Evolutionary conservation across 306 rosid species (phyloP), one percentile per base, ranked within the genome.

Genomic region (Prunus kanzakura): DNA sequence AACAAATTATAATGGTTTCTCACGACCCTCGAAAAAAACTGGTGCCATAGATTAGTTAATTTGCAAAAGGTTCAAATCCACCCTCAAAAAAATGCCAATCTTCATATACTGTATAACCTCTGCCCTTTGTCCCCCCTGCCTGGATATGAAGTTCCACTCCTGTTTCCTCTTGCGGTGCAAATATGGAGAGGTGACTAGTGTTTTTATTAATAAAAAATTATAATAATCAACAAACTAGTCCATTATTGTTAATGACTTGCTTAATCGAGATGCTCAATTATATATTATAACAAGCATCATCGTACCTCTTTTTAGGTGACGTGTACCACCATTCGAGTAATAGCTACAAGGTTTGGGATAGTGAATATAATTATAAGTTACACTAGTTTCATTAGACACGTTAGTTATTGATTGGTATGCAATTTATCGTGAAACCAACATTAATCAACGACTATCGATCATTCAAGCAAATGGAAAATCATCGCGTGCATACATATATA

Each of bases 191-290:
- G 12, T 23, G 19, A 27, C 3, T 25, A 22, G 63, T 23, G 41
- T 22, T 20, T 57, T 11, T n/a, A n/a, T 57, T 25, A 1, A 47
- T 10, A 12, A 47, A 12, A 10, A 47, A 11, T 25, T 23, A 25
- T 4, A 52, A 4, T 52, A 56, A 20, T 56, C 2, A 32, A 2
- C 18, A 18, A 64, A 64, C 69, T 64, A 3, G 8, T 35, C 49
- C 69, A 35, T 64, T 64, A 64, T 64, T 18, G 69, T 18, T 35
- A 64, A 4, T 64, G 49, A 35, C 69, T 64, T 64, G 35, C 69
- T 35, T 64, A 64, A 19, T 35, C 49, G 25, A 64, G 49, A 23
- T 64, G 25, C 8, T 32, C 49, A 8, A 64, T 64, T 16, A 16
- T 64, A 35, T 35, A 64, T 30, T 18, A 18, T 7, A 15, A 68